These are phyloP conservation scores for Cryptococcus sp. DNA, from an alignment of 1,284 basidiomycete genomes.

Conservation along the genomic window DNA sequence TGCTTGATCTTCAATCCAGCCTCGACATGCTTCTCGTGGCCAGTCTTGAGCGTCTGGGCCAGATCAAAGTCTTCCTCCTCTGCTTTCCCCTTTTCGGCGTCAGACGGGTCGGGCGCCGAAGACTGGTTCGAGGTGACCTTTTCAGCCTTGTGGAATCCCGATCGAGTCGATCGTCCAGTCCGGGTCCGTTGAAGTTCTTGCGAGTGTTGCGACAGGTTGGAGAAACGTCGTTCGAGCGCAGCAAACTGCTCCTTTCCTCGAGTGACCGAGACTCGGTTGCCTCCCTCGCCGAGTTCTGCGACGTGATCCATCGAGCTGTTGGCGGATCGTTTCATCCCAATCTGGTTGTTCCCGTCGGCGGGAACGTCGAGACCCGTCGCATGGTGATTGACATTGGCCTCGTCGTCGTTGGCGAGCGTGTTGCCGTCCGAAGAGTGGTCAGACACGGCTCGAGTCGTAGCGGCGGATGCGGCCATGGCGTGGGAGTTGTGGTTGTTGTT, in stretches of 20 bases:
- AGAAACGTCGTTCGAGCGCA: conserved; percentile 39
- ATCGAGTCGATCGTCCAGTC: conserved; percentile 25
- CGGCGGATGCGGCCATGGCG: background rate
- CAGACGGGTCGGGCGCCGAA: conserved; percentile 14
- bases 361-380: background rate
- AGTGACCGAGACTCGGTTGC: conserved; percentile 28
- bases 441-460: background rate
- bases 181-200: conserved; percentile 26
- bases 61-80: conserved; percentile 47
- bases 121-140: background rate
- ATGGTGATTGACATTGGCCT: background rate
- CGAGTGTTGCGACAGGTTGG: conserved; percentile 36
- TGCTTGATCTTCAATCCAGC: conserved; percentile 77
- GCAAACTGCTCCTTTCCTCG: conserved; percentile 40
- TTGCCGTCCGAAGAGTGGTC: conserved; percentile 1
- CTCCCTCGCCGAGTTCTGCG: conserved; percentile 26
- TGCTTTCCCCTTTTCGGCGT: conserved; percentile 30
- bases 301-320: conserved; percentile 32
- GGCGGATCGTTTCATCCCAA: conserved; percentile 14
- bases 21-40: conserved; percentile 59
- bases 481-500: background rate
- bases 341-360: background rate
- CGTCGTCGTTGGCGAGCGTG: conserved; percentile 3
- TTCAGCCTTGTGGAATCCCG: conserved; percentile 10
- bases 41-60: conserved; percentile 65